Evolutionary conservation across 1,139 yeast species (phyloP).

Genomic region (Saccharomyces hybrid): DNA sequence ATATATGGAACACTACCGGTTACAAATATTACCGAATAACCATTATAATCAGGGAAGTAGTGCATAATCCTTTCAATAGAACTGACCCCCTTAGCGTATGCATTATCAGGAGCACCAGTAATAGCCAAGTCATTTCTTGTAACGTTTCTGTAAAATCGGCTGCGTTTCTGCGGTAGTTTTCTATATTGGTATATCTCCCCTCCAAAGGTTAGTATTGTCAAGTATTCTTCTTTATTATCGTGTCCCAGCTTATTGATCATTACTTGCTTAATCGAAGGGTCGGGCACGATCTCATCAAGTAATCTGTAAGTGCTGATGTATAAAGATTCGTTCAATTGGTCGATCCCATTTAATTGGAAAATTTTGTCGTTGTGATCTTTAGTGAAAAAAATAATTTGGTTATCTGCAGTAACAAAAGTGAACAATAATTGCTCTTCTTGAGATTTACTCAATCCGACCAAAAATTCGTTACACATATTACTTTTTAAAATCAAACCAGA

Average conservation of each 20-base stretch:
- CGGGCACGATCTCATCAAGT: conserved; percentile 53
- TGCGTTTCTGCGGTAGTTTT: conserved; percentile 40
- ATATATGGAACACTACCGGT: conserved; percentile 72
- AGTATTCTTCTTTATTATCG: conserved; percentile 40
- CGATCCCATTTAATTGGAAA: conserved; percentile 55
- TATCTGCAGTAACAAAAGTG: conserved; percentile 69
- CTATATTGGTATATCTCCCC: conserved; percentile 71
- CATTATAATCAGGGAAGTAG: conserved; percentile 51
- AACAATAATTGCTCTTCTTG: conserved; percentile 44
- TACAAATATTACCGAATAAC: conserved; percentile 55
- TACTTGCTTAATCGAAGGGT: conserved; percentile 68
- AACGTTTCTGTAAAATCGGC: conserved; percentile 41
- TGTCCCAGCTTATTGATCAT: conserved; percentile 65
- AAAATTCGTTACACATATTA: conserved; percentile 33
- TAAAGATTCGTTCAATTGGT: conserved; percentile 48
- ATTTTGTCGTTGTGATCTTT: conserved; percentile 60
- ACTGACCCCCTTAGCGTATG: conserved; percentile 57
- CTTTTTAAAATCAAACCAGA: conserved; percentile 54
- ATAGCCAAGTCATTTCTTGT: conserved; percentile 41
- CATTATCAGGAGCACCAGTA: conserved; percentile 75
- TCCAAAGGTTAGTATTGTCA: conserved; percentile 67
- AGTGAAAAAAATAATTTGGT: conserved; percentile 58
- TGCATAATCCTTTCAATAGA: conserved; percentile 62
- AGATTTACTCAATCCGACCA: conserved; percentile 19
- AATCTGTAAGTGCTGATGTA: conserved; percentile 51